These are phyloP conservation scores for Mycena sanguinolenta DNA, from an alignment of 768 basidiomycete genomes.

Conservation along the genomic window DNA sequence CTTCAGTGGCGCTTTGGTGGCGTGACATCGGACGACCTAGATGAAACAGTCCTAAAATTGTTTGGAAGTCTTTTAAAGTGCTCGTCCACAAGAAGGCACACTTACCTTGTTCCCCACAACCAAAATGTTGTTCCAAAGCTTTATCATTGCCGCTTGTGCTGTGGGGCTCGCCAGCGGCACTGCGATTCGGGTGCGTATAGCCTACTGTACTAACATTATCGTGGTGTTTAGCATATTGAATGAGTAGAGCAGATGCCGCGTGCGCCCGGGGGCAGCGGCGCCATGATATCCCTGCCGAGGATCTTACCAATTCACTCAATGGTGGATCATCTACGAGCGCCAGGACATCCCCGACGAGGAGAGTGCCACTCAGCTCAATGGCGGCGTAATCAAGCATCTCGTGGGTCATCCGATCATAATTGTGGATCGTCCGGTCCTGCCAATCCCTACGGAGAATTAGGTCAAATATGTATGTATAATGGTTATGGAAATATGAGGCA, in stretches of 20 bases:
- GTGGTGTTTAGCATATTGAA: background rate
- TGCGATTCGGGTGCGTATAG: background rate
- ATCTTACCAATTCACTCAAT: background rate
- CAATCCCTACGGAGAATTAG: background rate
- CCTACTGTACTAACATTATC: background rate
- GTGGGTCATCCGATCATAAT: background rate
- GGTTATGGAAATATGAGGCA: too few species aligned
- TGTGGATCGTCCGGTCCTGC: background rate
- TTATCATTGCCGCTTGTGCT: background rate
- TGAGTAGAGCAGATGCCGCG: background rate
- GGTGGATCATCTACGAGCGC: background rate
- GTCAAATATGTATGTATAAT: background rate
- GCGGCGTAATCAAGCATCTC: background rate
- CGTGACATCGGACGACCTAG: background rate
- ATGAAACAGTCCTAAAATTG: background rate
- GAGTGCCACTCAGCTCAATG: background rate
- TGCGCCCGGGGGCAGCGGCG: background rate
- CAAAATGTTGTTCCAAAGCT: background rate
- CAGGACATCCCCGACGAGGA: background rate
- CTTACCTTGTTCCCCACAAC: background rate
- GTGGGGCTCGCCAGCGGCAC: background rate
- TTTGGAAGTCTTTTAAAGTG: background rate
- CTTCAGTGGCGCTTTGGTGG: too few species aligned
- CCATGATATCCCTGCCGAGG: background rate
- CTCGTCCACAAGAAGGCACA: background rate